Evolutionary conservation across 2,329 filamentous ascomycete species (phyloP).

Genomic region (Dothidotthia symphoricarpi): DNA sequence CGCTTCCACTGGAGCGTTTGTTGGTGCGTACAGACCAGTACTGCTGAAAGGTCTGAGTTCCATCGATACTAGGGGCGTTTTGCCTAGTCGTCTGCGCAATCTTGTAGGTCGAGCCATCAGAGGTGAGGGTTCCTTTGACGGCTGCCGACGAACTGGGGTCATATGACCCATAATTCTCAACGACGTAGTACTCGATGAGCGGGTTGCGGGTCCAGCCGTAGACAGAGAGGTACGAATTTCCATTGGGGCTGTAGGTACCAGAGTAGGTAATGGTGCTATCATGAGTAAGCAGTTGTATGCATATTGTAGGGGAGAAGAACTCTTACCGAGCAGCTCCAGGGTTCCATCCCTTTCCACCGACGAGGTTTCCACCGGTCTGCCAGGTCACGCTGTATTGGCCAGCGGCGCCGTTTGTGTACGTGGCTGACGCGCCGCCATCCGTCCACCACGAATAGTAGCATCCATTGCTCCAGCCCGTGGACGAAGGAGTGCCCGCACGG

Average conservation of each 20-base stretch:
- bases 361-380: slow-evolving; percentile 55
- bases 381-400: slow-evolving; percentile 54
- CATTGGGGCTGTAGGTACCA: slow-evolving; percentile 35
- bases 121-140: slow-evolving; percentile 34
- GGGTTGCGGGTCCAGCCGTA: slow-evolving; percentile 59
- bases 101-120: slow-evolving; percentile 35
- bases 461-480: slow-evolving; percentile 55
- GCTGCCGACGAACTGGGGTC: slow-evolving; percentile 48
- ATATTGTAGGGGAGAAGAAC: neutral
- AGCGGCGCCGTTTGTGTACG: slow-evolving; percentile 55
- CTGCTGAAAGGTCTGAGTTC: slow-evolving; percentile 54
- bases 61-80: slow-evolving; percentile 52
- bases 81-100: slow-evolving; percentile 30
- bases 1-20: slow-evolving; percentile 32
- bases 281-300: neutral
- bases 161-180: slow-evolving; percentile 55
- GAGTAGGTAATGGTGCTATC: slow-evolving; percentile 37
- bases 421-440: slow-evolving; percentile 52
- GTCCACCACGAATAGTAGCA: slow-evolving; percentile 64
- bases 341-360: slow-evolving; percentile 60
- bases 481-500: slow-evolving; percentile 46
- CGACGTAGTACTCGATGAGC: slow-evolving; percentile 54
- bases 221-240: slow-evolving; percentile 52
- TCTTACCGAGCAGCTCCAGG: slow-evolving; percentile 53
- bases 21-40: slow-evolving; percentile 47